Evolutionary conservation across 495 filamentous ascomycete species (phyloP).

Genomic region (Cercophora scortea): DNA sequence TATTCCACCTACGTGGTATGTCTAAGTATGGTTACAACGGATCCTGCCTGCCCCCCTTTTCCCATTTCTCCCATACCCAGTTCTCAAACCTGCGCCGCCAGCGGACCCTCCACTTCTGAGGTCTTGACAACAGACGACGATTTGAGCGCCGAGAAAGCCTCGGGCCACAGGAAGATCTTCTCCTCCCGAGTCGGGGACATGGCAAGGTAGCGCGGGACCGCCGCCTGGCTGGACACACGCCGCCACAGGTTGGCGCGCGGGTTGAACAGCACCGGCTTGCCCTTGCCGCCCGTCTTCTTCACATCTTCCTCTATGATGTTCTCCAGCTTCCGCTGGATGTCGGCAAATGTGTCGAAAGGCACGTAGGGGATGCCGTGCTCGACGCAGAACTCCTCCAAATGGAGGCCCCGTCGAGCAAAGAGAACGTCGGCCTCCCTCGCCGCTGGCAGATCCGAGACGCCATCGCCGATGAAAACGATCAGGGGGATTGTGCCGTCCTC

Average conservation of each 20-base stretch:
- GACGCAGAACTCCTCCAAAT: slow-evolving; percentile 62
- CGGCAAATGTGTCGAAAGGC: slow-evolving; percentile 59
- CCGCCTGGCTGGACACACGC: slow-evolving; percentile 48
- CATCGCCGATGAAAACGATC: slow-evolving; percentile 72
- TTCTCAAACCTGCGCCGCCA: too few relatives aligned
- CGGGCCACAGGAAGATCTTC: slow-evolving; percentile 61
- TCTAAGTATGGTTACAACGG: too few relatives aligned
- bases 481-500: slow-evolving; percentile 58
- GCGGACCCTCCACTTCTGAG: too few relatives aligned
- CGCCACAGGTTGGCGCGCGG: slow-evolving; percentile 68
- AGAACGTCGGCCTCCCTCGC: slow-evolving; percentile 69
- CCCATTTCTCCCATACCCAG: too few relatives aligned
- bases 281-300: slow-evolving; percentile 55
- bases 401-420: slow-evolving; percentile 62
- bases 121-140: neutral
- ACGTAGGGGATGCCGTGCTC: slow-evolving; percentile 57
- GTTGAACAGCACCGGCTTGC: slow-evolving; percentile 57
- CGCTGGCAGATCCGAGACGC: slow-evolving; percentile 67
- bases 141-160: slow-evolving; percentile 44
- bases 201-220: slow-evolving; percentile 47
- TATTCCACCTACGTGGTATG: too few relatives aligned
- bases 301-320: slow-evolving; percentile 54
- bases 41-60: too few relatives aligned
- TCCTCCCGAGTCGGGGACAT: slow-evolving; percentile 52
- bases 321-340: slow-evolving; percentile 58